Conservation (phyloP, 2,329 filamentous ascomycete species). For the Aureobasidium melanogenum region DNA sequence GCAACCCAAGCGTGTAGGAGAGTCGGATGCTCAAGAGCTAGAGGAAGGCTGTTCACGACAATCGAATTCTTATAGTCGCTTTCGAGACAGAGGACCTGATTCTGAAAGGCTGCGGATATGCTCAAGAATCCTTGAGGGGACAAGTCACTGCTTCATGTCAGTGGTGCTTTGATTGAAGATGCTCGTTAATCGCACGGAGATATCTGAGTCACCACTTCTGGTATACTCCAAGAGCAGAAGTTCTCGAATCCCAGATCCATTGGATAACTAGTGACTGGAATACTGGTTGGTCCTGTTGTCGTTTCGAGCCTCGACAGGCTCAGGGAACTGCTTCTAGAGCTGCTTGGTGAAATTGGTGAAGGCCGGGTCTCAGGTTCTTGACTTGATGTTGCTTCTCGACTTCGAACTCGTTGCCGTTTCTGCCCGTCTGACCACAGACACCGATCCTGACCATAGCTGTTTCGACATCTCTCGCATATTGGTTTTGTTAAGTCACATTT, state of each 20-base stretch:
- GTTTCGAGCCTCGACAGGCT: not conserved
- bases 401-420: not conserved
- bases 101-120: conserved; percentile 14
- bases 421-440: not conserved
- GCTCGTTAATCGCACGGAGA: not conserved
- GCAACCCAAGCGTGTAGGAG: conserved; percentile 17
- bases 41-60: conserved; percentile 12
- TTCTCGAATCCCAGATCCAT: not conserved
- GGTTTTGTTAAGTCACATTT: conserved; percentile 16
- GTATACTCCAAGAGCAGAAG: conserved; percentile 3
- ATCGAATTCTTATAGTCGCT: conserved; percentile 13
- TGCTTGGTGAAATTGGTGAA: not conserved
- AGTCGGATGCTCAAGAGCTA: conserved; percentile 12
- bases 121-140: conserved; percentile 9
- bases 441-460: conserved; percentile 5
- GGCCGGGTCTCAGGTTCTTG: too few species aligned
- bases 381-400: not conserved
- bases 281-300: not conserved
- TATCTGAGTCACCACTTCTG: not conserved
- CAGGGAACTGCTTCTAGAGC: not conserved
- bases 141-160: conserved; percentile 7
- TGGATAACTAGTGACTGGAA: not conserved
- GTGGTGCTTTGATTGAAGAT: not conserved
- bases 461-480: conserved; percentile 16
- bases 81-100: conserved; percentile 13